Evolutionary conservation across 2,329 filamentous ascomycete genomes (phyloP).

Genomic region (Epichloe amarillans): DNA sequence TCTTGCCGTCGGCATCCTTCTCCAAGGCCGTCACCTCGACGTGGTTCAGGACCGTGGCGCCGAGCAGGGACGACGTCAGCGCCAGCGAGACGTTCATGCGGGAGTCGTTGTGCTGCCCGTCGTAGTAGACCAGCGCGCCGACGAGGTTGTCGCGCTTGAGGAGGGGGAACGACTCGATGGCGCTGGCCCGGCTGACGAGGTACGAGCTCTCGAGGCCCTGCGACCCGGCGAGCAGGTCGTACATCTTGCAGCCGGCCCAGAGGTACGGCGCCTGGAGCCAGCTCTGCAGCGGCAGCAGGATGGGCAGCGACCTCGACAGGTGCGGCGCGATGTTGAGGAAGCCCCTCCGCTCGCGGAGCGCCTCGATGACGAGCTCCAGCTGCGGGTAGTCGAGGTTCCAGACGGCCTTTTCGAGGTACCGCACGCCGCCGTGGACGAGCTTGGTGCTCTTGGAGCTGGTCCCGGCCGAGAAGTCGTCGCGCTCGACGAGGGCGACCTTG

Average conservation of each 20-base stretch:
- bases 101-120: slow-evolving; percentile 78
- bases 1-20: slow-evolving; percentile 55
- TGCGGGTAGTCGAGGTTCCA: slow-evolving; percentile 78
- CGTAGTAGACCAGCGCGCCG: slow-evolving; percentile 74
- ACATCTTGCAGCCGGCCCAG: slow-evolving; percentile 60
- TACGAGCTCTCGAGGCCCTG: slow-evolving; percentile 77
- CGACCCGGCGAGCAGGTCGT: slow-evolving; percentile 68
- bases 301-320: slow-evolving; percentile 67
- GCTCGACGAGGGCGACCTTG: slow-evolving; percentile 68
- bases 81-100: slow-evolving; percentile 78
- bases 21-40: slow-evolving; percentile 62
- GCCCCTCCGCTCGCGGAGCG: slow-evolving; percentile 68
- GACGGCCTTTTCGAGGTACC: slow-evolving; percentile 76
- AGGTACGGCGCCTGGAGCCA: slow-evolving; percentile 76
- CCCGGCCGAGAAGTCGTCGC: slow-evolving; percentile 70
- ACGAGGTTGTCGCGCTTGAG: slow-evolving; percentile 59
- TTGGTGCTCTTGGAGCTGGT: slow-evolving; percentile 84
- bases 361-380: slow-evolving; percentile 69
- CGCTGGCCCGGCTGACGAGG: slow-evolving; percentile 65
- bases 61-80: slow-evolving; percentile 68
- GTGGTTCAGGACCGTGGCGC: slow-evolving; percentile 69
- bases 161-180: slow-evolving; percentile 66
- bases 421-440: slow-evolving; percentile 71
- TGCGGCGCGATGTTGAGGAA: slow-evolving; percentile 75
- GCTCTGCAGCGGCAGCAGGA: slow-evolving; percentile 68